Evolutionary conservation across 441 rosid genomes (phyloP).

Genomic region (Jatropha podagrica): DNA sequence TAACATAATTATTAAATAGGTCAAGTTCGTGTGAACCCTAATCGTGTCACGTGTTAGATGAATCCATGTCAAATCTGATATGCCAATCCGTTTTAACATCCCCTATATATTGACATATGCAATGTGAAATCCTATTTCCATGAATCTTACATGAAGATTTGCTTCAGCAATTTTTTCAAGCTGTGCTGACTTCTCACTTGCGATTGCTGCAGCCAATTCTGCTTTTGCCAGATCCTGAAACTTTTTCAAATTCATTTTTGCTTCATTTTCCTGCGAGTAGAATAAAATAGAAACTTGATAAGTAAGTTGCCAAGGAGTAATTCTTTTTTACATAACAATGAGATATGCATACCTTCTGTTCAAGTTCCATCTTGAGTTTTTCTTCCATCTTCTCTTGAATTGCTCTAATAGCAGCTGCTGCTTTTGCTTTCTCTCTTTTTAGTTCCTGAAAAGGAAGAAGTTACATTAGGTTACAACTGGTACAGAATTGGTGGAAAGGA

Average conservation of each 20-base stretch:
- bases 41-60: too few relatives aligned
- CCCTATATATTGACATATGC: background rate
- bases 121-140: background rate
- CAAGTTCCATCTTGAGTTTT: conserved; percentile 71
- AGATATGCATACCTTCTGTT: conserved; percentile 60
- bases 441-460: conserved; percentile 59
- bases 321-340: background rate
- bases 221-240: conserved; percentile 76
- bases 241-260: conserved; percentile 54
- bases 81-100: too few relatives aligned
- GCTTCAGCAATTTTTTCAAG: conserved; percentile 90
- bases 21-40: too few relatives aligned
- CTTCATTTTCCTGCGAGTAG: conserved; percentile 69
- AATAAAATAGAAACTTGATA: conserved; percentile 29
- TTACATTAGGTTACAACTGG: conserved; percentile 13
- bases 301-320: conserved; percentile 15
- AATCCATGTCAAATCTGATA: too few relatives aligned
- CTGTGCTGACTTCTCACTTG: conserved; percentile 82
- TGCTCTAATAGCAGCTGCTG: conserved; percentile 75
- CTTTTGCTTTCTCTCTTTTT: conserved; percentile 87
- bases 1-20: too few relatives aligned
- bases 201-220: conserved; percentile 69
- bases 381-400: conserved; percentile 91
- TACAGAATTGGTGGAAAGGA: background rate
- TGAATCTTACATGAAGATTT: conserved; percentile 72